These are phyloP conservation scores for Fusarium tupiense DNA, from an alignment of 2,329 filamentous ascomycete genomes.

Conservation along the genomic window DNA sequence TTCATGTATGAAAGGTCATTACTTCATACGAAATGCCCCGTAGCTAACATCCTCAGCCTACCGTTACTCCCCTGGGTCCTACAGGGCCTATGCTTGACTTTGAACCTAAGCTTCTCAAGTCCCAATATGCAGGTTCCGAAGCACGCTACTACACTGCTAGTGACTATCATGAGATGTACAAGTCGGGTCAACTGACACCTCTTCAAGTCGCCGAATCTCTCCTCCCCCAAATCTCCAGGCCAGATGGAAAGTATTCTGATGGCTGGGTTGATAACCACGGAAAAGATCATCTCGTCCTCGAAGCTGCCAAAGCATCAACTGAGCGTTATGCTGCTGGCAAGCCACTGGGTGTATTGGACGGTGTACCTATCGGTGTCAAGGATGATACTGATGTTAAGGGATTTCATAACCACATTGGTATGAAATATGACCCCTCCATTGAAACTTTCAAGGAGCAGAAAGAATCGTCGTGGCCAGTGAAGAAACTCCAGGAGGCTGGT, in stretches of 20 bases:
- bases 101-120: slow-evolving; percentile 53
- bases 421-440: slow-evolving; percentile 65
- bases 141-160: slow-evolving; percentile 73
- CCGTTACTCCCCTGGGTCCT: slow-evolving; percentile 62
- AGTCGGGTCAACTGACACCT: slow-evolving; percentile 75
- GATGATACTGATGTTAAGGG: slow-evolving; percentile 80
- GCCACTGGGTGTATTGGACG: slow-evolving; percentile 77
- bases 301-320: slow-evolving; percentile 78
- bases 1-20: slow-evolving; percentile 55
- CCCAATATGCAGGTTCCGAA: slow-evolving; percentile 52
- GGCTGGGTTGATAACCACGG: slow-evolving; percentile 77
- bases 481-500: slow-evolving; percentile 76
- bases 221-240: slow-evolving; percentile 71
- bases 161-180: slow-evolving; percentile 83
- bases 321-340: slow-evolving; percentile 74
- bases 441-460: slow-evolving; percentile 60
- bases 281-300: slow-evolving; percentile 65
- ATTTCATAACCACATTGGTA: slow-evolving; percentile 74
- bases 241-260: slow-evolving; percentile 69
- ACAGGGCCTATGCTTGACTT: slow-evolving; percentile 52
- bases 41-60: slow-evolving; percentile 55
- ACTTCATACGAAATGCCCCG: too few relatives aligned
- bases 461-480: slow-evolving; percentile 75
- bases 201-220: slow-evolving; percentile 76
- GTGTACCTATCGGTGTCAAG: slow-evolving; percentile 85